A percentile compares a stretch with the other conserved stretches of the same genome.
These are phyloP conservation scores for Pestalotiopsis sp. DNA, from an alignment of 2,329 filamentous ascomycete species.

Conservation along the genomic window DNA sequence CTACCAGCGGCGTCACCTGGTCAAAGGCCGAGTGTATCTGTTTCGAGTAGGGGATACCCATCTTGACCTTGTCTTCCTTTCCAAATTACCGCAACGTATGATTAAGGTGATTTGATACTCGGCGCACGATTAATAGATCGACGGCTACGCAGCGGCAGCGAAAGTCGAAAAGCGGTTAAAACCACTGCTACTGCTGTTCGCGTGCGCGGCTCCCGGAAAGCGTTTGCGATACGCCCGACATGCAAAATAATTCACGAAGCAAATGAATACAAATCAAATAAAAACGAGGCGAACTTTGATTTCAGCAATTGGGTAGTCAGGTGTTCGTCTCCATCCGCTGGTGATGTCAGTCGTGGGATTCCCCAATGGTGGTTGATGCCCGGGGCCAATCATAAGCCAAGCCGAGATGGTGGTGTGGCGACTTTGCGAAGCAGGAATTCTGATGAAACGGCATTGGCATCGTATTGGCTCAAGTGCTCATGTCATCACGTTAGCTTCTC, in stretches of 20 bases:
- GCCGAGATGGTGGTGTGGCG: conserved; percentile 1
- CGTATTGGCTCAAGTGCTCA: conserved; percentile 1
- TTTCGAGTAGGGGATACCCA: conserved; percentile 54
- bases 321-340: neutral
- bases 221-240: too few relatives aligned
- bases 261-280: neutral
- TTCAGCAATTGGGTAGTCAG: too few relatives aligned
- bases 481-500: neutral
- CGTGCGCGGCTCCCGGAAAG: neutral
- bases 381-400: neutral
- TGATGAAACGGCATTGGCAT: neutral
- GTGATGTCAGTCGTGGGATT: conserved; percentile 3
- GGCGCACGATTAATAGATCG: neutral
- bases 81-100: neutral
- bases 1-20: conserved; percentile 53
- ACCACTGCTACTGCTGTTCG: too few relatives aligned
- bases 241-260: neutral
- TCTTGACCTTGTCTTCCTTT: conserved; percentile 19
- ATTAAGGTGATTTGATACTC: neutral
- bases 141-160: too few relatives aligned
- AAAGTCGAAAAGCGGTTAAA: too few relatives aligned
- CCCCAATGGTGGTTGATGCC: neutral
- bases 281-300: neutral
- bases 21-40: conserved; percentile 53
- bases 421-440: conserved; percentile 1